Conservation (phyloP, 164 flowering plant species). For the Vitis rotundifolia region DNA sequence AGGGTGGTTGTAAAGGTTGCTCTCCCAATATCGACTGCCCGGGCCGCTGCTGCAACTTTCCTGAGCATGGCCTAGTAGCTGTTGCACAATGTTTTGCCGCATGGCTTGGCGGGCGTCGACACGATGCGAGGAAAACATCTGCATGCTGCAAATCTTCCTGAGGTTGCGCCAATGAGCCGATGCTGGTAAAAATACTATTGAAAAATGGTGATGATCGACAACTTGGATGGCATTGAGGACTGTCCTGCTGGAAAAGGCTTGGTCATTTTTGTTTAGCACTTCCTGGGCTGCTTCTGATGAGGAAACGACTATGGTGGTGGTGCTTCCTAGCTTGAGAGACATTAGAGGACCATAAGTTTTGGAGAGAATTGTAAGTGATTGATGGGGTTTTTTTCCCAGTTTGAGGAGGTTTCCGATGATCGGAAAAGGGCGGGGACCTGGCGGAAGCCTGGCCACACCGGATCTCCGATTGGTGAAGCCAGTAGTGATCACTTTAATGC, state of each 20-base stretch:
- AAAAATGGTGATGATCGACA: conserved; percentile 3
- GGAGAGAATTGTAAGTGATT: conserved; percentile 22
- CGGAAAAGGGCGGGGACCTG: conserved; percentile 29
- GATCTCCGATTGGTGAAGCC: background rate
- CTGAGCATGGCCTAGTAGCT: conserved; percentile 10
- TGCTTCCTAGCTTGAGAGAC: conserved; percentile 17
- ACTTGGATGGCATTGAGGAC: conserved; percentile 11
- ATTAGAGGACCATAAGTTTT: conserved; percentile 26
- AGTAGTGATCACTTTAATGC: background rate
- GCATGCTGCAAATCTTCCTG: conserved; percentile 14
- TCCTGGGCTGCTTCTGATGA: conserved; percentile 17
- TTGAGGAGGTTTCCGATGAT: conserved; percentile 22
- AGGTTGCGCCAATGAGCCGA: conserved; percentile 26
- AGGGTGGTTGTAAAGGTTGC: too few relatives aligned
- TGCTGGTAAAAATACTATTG: conserved; percentile 21
- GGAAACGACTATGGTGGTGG: conserved; percentile 19
- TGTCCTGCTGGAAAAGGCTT: conserved; percentile 11
- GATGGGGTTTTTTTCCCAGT: conserved; percentile 27
- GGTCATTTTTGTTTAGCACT: conserved; percentile 23
- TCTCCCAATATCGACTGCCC: too few relatives aligned
- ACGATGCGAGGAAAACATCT: conserved; percentile 10
- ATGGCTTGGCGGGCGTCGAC: conserved; percentile 17
- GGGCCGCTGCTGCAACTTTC: background rate
- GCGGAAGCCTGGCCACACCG: conserved; percentile 10
- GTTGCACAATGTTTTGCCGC: conserved; percentile 16